Percentiles rank a stretch among this genome's conserved stretches.
Evolutionary conservation across 352 stramenopile species (phyloP).

Genomic region (Phytopythium montanum): DNA sequence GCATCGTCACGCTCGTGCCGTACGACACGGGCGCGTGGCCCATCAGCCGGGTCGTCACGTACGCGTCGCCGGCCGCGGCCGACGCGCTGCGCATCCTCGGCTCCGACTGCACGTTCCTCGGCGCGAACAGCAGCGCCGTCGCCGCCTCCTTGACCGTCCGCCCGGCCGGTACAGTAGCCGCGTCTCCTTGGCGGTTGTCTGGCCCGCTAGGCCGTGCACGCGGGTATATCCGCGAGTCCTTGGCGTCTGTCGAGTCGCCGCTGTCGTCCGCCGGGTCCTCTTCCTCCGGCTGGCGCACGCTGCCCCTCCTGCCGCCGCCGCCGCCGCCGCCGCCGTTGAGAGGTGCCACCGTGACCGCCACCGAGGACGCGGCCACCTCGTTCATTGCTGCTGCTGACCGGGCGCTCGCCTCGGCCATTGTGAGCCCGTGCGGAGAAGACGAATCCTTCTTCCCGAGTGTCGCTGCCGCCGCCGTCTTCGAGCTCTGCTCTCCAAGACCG

Average conservation of each 20-base stretch:
- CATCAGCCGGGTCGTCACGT: constrained; percentile 7
- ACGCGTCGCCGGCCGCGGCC: constrained; percentile 13
- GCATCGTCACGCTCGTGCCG: constrained; percentile 26
- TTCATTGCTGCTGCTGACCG: not conserved
- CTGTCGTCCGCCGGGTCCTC: constrained; percentile 19
- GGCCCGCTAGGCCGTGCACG: not conserved
- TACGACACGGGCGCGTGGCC: constrained; percentile 10
- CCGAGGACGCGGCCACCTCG: not conserved
- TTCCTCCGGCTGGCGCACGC: constrained; percentile 21
- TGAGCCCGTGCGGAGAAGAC: not conserved
- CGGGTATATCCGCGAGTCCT: constrained; percentile 1
- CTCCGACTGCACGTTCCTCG: constrained; percentile 12
- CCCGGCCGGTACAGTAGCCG: not conserved
- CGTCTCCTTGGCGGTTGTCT: not conserved
- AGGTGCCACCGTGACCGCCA: not conserved
- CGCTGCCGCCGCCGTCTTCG: too few relatives aligned
- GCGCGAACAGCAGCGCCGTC: not conserved
- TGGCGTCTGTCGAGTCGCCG: constrained; percentile 2
- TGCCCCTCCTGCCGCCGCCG: not conserved
- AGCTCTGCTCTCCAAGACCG: too few relatives aligned
- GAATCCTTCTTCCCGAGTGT: too few relatives aligned
- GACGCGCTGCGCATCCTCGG: constrained; percentile 15
- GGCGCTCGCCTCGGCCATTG: not conserved
- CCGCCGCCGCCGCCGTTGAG: not conserved
- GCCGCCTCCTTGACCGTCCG: not conserved